Evolutionary conservation across 139 green algal genomes (phyloP), one percentile per base, ranked within the genome.

Genomic region (Penium margaritaceum): DNA sequence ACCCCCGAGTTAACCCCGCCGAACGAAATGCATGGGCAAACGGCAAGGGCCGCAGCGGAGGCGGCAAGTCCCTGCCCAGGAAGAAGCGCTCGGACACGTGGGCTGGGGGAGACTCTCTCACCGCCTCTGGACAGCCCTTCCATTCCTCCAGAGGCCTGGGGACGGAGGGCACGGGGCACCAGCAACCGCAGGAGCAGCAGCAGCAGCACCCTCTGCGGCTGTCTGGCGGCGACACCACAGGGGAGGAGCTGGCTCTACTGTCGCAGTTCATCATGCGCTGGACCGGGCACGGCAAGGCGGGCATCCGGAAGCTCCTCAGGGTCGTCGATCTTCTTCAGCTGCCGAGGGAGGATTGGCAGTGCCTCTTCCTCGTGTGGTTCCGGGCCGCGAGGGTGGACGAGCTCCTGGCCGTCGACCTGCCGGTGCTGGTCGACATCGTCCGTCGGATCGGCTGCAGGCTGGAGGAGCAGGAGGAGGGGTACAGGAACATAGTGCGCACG

Each of bases 281-380:
- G 9, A 60, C 30, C n/a, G 30, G n/a, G 0, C 47, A 24, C 9
- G 47, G 47, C n/a, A 24, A 60, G 47, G 47, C 47, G 19, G 47
- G 47, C 47, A 60, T 24, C 1, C 47, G 47, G 15, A 60, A 60
- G 47, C 47, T 60, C 0, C 33, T 75, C 27, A 14, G 67, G 33
- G 61, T 55, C 17, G n/a, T 76, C 5, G 70, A 30, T 5, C 21
- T 47, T 9, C 65, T 78, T 24, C 65, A 24, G 0, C 33, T 78
- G 44, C 33, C 71, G 2, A n/a, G 63, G 6, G 14, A 27, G 12
- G 71, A 78, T 27, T 78, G 71, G 71, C 62, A 78, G 63, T 55
- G 44, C 29, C 30, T 78, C 15, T 78, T 78, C 30, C 34, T 78
- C 6, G 27, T 34, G 21, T 78, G 71, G 71, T 77, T 63, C 30